These are phyloP conservation scores for Eragrostis curvula DNA, from an alignment of 176 grass and related monocot species.

Conservation along the genomic window DNA sequence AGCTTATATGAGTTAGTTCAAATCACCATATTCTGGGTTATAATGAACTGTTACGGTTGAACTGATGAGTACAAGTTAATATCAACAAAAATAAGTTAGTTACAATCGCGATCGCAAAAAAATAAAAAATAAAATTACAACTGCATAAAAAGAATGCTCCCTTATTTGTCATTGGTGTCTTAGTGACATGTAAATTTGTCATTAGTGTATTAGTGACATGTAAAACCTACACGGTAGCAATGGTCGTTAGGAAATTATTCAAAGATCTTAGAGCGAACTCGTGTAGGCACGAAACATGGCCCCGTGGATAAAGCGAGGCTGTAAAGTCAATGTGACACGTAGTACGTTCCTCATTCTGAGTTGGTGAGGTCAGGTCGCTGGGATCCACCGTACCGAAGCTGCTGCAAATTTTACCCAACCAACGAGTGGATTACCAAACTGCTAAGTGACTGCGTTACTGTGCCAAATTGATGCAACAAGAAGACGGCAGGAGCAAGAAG, in stretches of 20 bases:
- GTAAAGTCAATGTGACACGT: conserved; percentile 4
- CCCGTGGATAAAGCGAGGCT: neutral
- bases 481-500: conserved; percentile 14
- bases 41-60: neutral
- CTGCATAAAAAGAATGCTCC: no score
- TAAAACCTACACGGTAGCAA: no score
- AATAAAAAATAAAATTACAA: no score
- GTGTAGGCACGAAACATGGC: neutral
- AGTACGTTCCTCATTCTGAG: neutral
- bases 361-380: conserved; percentile 37
- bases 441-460: neutral
- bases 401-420: conserved; percentile 16
- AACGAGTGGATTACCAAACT: conserved; percentile 49
- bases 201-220: no score
- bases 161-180: no score
- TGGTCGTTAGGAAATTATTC: no score
- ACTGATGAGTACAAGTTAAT: neutral
- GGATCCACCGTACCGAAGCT: conserved; percentile 6
- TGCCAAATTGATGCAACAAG: conserved; percentile 2
- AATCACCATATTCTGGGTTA: neutral
- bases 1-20: neutral
- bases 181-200: no score
- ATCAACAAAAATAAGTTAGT: neutral
- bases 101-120: no score
- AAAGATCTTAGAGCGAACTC: neutral